Base-by-base conservation (phyloP, 441 rosid species). In the Pelargonium australe region DNA sequence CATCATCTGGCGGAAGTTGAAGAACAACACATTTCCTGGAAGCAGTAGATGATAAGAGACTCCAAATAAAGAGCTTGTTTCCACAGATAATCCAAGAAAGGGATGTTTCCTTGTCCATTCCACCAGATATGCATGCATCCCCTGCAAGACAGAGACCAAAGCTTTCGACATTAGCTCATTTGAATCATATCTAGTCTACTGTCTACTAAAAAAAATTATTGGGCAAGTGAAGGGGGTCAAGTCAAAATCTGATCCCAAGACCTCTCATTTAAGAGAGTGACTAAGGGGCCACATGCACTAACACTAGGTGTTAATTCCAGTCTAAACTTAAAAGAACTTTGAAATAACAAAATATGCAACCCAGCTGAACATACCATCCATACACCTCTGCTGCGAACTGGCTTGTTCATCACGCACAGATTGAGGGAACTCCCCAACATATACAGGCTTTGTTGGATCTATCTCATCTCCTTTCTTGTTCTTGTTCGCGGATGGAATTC, bases 401-500 rank as follows among this genome's bases (percentile, higher is more conserved):
- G 77, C 73, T 74, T 83, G 95, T 73, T 91, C 96, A 81, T 87
- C 95, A 47, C 95, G 92, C 62, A 90, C 84, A n/a, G 69, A 79
- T 67, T 83, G 92, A 20, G 97, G 97, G 74, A 89, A 91, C 77
- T 91, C 97, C 63, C 87, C 94, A 74, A 91, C 87, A 83, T 88
- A 91, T 1, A 95, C 97, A 25, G 97, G 99, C 78, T 87, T 89
- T 19, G 83, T 76, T 55, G 85, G 88, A 78, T 89, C 95, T 55
- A 71, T 60, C 25, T 81, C 87, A 37, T 79, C 79, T 61, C 77
- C 86, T 66, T 76, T 82, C 55, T 85, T 88, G 73, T 67, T 85
- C 72, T 62, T 79, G 65, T 78, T 83, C 1, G 68, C 82, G 5
- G 87, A 73, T 62, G 90, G 78, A 80, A 79, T 82, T 79, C 97